Percentiles rank a stretch among this genome's conserved stretches.
Evolutionary conservation across 768 basidiomycete species (phyloP).

Genomic region (Melanogaster broomeanus): DNA sequence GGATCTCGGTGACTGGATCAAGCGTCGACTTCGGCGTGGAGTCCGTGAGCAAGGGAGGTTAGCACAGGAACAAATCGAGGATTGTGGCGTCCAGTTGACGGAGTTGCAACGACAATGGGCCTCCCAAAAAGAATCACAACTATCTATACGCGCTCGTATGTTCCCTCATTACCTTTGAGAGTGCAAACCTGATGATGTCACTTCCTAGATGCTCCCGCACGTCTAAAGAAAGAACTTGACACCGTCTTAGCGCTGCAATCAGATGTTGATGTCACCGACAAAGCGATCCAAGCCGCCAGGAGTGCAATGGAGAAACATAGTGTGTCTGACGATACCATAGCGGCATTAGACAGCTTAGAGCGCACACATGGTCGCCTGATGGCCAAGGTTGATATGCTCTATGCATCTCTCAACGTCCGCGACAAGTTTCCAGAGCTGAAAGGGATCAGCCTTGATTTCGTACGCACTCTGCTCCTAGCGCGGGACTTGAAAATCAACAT

Average conservation of each 20-base stretch:
- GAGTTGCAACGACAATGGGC: slow-evolving; percentile 36
- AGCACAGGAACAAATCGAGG: slow-evolving; percentile 15
- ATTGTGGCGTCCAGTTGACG: slow-evolving; percentile 10
- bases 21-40: slow-evolving; percentile 16
- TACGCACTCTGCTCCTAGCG: slow-evolving; percentile 33
- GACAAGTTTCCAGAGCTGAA: slow-evolving; percentile 34
- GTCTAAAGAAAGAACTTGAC: slow-evolving; percentile 36
- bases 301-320: slow-evolving; percentile 4
- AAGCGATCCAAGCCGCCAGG: slow-evolving; percentile 15
- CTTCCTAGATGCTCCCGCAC: slow-evolving; percentile 26
- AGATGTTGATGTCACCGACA: slow-evolving; percentile 25
- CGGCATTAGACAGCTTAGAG: slow-evolving; percentile 20
- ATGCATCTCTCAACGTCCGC: slow-evolving; percentile 36
- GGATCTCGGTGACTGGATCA: slow-evolving; percentile 37
- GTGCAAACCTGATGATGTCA: slow-evolving; percentile 20
- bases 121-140: slow-evolving; percentile 32
- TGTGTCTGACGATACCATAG: slow-evolving; percentile 1
- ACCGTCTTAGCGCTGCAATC: slow-evolving; percentile 32
- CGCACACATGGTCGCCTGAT: slow-evolving; percentile 19
- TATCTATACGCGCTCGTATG: slow-evolving; percentile 31
- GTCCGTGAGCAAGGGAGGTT: slow-evolving; percentile 10
- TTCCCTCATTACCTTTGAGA: slow-evolving; percentile 1
- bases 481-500: slow-evolving; percentile 43
- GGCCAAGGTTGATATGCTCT: slow-evolving; percentile 32
- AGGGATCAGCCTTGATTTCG: slow-evolving; percentile 30